A percentile compares a stretch with the other conserved stretches of the same genome.
phyloP scores from a whole-genome alignment of 768 basidiomycete genomes.

The Royoungia palumana region DNA sequence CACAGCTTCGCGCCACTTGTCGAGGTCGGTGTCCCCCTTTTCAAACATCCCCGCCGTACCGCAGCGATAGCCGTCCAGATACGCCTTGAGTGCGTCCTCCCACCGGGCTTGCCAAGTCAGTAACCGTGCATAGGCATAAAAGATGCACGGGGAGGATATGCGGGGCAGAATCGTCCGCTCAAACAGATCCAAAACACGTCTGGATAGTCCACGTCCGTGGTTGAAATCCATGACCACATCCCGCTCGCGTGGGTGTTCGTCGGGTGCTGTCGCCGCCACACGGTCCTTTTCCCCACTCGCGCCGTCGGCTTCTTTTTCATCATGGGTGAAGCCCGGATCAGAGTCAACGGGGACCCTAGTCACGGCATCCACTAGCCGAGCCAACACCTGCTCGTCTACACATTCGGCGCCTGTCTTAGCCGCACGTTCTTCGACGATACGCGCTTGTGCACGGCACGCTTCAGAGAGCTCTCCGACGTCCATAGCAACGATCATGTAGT shows the following conservation, averaged over 20 bases:
- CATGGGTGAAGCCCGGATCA: slow-evolving; percentile 10
- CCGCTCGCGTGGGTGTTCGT: neutral
- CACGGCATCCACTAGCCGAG: slow-evolving; percentile 85
- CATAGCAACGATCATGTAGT: slow-evolving; percentile 92
- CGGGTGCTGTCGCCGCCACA: too few relatives aligned
- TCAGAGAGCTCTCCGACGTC: slow-evolving; percentile 93
- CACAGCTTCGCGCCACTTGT: slow-evolving; percentile 72
- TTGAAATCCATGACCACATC: slow-evolving; percentile 45
- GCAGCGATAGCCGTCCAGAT: slow-evolving; percentile 82
- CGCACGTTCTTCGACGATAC: slow-evolving; percentile 63
- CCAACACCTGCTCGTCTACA: slow-evolving; percentile 86
- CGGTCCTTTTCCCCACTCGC: slow-evolving; percentile 15
- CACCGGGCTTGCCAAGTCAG: slow-evolving; percentile 69
- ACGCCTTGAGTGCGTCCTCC: slow-evolving; percentile 76
- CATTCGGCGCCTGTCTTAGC: slow-evolving; percentile 46
- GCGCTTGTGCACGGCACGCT: slow-evolving; percentile 75
- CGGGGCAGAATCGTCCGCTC: slow-evolving; percentile 78
- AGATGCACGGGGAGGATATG: slow-evolving; percentile 74
- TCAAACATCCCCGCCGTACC: slow-evolving; percentile 59
- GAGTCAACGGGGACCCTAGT: slow-evolving; percentile 49
- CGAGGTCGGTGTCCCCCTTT: slow-evolving; percentile 63
- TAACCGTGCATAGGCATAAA: slow-evolving; percentile 80
- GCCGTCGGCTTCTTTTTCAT: too few relatives aligned
- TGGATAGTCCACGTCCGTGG: slow-evolving; percentile 63
- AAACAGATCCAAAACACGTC: slow-evolving; percentile 69